phyloP scores from a whole-genome alignment of 2,329 filamentous ascomycete species.

The Microdochium bolleyi region DNA sequence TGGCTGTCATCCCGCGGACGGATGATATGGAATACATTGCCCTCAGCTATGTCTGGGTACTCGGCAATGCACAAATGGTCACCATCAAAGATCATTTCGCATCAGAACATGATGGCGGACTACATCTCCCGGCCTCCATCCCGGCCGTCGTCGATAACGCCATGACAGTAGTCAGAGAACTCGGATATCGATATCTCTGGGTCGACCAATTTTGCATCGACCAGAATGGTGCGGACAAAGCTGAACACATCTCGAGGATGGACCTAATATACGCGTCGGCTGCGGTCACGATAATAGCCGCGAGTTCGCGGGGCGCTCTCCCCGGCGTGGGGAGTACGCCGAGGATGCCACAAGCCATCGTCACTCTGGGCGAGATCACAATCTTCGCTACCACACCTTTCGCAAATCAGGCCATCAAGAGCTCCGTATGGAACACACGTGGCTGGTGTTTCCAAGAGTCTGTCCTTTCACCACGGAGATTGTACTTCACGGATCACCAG shows the following conservation, averaged over 20 bases:
- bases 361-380: neutral
- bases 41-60: conserved; percentile 4
- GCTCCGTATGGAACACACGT: neutral
- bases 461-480: too few relatives aligned
- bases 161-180: neutral
- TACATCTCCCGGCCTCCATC: neutral
- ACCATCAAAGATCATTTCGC: neutral
- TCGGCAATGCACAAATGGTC: neutral
- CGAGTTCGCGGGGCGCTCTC: conserved; percentile 2
- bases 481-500: too few relatives aligned
- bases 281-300: conserved; percentile 3
- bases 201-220: conserved; percentile 5
- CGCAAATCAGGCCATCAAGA: neutral
- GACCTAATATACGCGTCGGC: conserved; percentile 1
- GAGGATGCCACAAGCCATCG: neutral
- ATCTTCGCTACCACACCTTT: conserved; percentile 1
- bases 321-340: conserved; percentile 1
- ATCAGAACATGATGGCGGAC: too few relatives aligned
- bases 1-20: neutral
- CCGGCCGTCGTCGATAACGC: conserved; percentile 2
- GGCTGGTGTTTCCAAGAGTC: conserved; percentile 7
- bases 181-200: conserved; percentile 3
- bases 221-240: neutral
- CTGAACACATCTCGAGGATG: neutral
- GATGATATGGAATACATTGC: neutral